Base-by-base conservation (phyloP, 192 early-diverging fungal genomes). In the Coemansia sp. region DNA sequence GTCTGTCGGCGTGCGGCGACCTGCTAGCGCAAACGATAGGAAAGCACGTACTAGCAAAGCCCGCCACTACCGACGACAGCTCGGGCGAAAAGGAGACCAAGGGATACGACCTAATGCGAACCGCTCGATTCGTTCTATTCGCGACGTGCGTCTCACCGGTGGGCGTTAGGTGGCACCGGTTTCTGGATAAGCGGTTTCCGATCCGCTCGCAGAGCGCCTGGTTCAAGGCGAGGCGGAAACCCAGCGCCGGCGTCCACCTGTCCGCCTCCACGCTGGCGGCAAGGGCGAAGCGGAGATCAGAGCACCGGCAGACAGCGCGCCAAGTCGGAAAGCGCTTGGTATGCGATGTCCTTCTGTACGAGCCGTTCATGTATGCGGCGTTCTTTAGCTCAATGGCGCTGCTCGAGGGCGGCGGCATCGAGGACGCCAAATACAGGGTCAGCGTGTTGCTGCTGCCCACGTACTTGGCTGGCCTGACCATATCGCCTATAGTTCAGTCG, bases 401-500 rank as follows among this genome's bases (percentile, higher is more conserved):
- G 24, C 51, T 84, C 62, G 82, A 84, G 37, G 82, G 82, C 59
- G 73, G 73, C 31, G 64, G 73, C 1, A 17, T 71, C 15, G 62
- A 46, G 4, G 82, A 73, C 27, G 75, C 67, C 8, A 75, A 70
- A 27, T 70, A 58, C 42, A 68, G 76, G 2, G 36, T 84, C 7
- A 54, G 57, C 20, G 51, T 61, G 11, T 56, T 79, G 20, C 29
- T 84, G 19, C 20, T 65, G 56, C 82, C 82, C 0, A 84, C 82
- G 0, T 84, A 84, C 35, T 42, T 79, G 41, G 78, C 81, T 20
- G 73, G 81, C 7, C 64, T 83, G 63, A 83, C 69, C 14, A 76
- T 92, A 8, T 92, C 89, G 86, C 92, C 92, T n/a, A 70, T 89
- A 17, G 87, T 91, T 17, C 92, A 93, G 66, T 65, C 86, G 4